Percentiles rank a stretch among this genome's conserved stretches.
Conservation (phyloP, 768 basidiomycete genomes). For the Boletellus emodensis region DNA sequence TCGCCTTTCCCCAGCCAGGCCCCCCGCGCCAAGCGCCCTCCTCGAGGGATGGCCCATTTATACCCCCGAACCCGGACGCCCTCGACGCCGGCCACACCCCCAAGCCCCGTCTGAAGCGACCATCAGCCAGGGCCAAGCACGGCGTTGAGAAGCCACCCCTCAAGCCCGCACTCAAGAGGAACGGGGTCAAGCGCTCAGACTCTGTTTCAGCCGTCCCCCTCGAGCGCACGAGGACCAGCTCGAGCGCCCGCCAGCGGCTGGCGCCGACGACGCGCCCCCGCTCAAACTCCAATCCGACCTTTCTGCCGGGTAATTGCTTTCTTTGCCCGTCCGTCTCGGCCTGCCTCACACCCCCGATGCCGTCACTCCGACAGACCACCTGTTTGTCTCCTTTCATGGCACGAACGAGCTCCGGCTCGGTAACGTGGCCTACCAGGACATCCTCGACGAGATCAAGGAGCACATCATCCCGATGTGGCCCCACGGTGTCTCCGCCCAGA, state of each 20-base stretch:
- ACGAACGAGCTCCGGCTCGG: constrained; percentile 56
- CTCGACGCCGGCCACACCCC: constrained; percentile 18
- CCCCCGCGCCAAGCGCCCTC: constrained; percentile 18
- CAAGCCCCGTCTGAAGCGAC: constrained; percentile 36
- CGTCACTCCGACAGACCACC: constrained; percentile 48
- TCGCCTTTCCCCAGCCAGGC: constrained; percentile 26
- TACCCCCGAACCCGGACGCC: constrained; percentile 24
- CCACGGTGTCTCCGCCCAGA: constrained; percentile 48
- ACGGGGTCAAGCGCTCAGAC: constrained; percentile 25
- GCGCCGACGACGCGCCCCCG: constrained; percentile 33
- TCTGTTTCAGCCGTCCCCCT: constrained; percentile 26
- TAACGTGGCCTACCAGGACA: constrained; percentile 46
- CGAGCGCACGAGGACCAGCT: constrained; percentile 41
- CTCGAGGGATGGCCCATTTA: constrained; percentile 16
- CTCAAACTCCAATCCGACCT: constrained; percentile 35
- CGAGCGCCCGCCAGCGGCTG: constrained; percentile 32
- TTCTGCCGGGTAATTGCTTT: constrained; percentile 26
- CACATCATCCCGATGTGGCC: constrained; percentile 63
- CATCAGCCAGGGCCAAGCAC: constrained; percentile 23
- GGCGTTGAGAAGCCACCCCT: constrained; percentile 35
- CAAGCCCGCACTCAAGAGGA: constrained; percentile 59
- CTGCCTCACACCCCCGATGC: constrained; percentile 22
- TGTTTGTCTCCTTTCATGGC: constrained; percentile 67
- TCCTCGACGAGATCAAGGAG: constrained; percentile 55
- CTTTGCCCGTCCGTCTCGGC: constrained; percentile 15